Conservation (phyloP, 129 eudicot genomes). For the Escallonia herrerae region DNA sequence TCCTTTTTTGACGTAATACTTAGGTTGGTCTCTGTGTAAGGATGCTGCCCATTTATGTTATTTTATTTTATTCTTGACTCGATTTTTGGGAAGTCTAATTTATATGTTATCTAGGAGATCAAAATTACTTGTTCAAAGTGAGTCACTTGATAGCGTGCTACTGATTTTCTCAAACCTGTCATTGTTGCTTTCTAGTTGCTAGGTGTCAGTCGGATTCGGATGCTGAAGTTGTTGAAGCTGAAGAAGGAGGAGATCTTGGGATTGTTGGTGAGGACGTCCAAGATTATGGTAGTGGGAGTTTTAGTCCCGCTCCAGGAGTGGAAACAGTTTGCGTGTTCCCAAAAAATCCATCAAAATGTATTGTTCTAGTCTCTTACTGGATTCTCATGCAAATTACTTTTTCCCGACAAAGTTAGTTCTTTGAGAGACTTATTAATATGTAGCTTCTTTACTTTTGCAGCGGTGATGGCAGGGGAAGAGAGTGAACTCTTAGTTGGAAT, state of each 20-base stretch:
- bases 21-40: neutral
- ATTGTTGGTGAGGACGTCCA: slow-evolving; percentile 69
- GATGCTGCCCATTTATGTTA: neutral
- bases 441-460: slow-evolving; percentile 35
- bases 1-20: neutral
- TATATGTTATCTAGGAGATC: neutral
- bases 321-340: slow-evolving; percentile 94
- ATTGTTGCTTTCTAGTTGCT: slow-evolving; percentile 44
- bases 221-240: slow-evolving; percentile 42
- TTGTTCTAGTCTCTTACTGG: slow-evolving; percentile 11
- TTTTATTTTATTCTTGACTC: neutral
- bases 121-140: too few relatives aligned
- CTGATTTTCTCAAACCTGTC: neutral
- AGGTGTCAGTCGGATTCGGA: slow-evolving; percentile 74
- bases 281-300: slow-evolving; percentile 56
- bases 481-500: slow-evolving; percentile 75
- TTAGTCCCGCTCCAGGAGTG: slow-evolving; percentile 70
- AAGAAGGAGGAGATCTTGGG: slow-evolving; percentile 69
- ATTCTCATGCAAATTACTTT: neutral
- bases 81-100: neutral
- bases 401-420: neutral
- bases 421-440: neutral
- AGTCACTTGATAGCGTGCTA: neutral
- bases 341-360: slow-evolving; percentile 58
- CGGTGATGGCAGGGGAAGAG: slow-evolving; percentile 74